Evolutionary conservation across 225 moss, liverwort and hornwort genomes (phyloP), one percentile per base, ranked within the genome.

Genomic region (Thuidium tamariscinum): DNA sequence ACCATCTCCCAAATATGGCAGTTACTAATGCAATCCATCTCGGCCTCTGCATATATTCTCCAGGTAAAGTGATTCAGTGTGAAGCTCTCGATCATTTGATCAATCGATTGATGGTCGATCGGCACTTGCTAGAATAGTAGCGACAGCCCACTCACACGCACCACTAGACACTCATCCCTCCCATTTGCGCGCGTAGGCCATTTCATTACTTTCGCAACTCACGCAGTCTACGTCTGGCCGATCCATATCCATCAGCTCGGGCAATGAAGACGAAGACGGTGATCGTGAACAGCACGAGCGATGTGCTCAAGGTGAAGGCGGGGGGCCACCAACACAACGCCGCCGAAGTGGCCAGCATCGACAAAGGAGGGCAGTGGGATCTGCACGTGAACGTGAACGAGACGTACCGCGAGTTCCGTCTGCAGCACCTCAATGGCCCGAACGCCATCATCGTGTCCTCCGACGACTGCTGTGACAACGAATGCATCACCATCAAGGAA

Each of bases 401-500:
- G 57, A 92, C 90, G 4, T 92, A 89, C 82, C 88, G 81, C 5
- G 90, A 92, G 77, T 92, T 86, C 52, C 42, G 82, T 5, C 59
- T 92, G 74, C 75, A 81, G 7, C 84, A 72, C 5, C 10, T 80
- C 17, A 54, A 13, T 2, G 84, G 82, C 23, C 80, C 60, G 12
- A 30, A 41, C 19, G 59, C 71, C 6, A 65, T 77, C 5, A 49
- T 89, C 29, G 87, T 92, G 52, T 79, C 74, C 5, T 90, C 92
- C 11, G 87, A 89, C 79, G 92, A 90, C 6, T 92, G 84, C 79
- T 90, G 86, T 48, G 90, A 92, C 84, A 66, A 79, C 82, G 60
- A 88, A 39, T 77, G 88, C 89, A 90, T 92, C 89, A 89, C 92
- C 87, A 79, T 92, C 87, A 87, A 82, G 87, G 90, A 89, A 84